Conservation (phyloP, 2,329 filamentous ascomycete genomes). For the Volutella citrinella region DNA sequence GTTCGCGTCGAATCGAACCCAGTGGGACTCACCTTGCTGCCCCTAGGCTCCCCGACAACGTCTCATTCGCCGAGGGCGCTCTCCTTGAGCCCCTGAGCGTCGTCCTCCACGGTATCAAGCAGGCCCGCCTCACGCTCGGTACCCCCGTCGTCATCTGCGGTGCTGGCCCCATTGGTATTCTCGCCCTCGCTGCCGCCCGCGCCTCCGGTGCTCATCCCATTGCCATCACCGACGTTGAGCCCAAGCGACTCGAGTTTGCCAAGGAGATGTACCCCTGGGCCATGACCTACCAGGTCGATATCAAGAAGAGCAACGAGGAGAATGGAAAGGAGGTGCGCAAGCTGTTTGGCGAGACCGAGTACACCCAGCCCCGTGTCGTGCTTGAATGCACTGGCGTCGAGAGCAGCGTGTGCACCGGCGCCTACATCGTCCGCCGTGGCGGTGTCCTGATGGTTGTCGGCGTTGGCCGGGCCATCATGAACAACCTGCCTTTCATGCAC, state of each 20-base stretch:
- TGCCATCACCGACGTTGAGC: constrained; percentile 62
- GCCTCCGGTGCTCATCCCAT: constrained; percentile 63
- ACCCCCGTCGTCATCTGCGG: constrained; percentile 56
- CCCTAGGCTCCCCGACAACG: constrained; percentile 47
- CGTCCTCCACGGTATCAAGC: constrained; percentile 57
- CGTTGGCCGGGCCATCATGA: constrained; percentile 59
- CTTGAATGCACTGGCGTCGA: constrained; percentile 67
- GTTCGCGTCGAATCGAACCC: neutral
- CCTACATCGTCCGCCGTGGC: constrained; percentile 54
- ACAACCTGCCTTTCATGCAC: constrained; percentile 67
- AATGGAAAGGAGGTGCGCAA: constrained; percentile 51
- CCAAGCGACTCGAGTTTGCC: constrained; percentile 54
- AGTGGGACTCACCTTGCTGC: constrained; percentile 5
- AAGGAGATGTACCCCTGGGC: constrained; percentile 53
- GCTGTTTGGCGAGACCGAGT: constrained; percentile 54
- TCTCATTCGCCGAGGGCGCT: constrained; percentile 58
- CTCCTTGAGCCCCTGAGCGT: constrained; percentile 64
- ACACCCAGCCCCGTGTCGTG: constrained; percentile 54
- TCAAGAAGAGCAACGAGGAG: constrained; percentile 40
- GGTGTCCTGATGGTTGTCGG: constrained; percentile 63
- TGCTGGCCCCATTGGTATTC: constrained; percentile 62
- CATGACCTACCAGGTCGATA: constrained; percentile 52
- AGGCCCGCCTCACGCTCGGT: constrained; percentile 51
- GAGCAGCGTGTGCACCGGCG: constrained; percentile 58
- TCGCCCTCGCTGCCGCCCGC: constrained; percentile 53